Conservation (phyloP, 148 eudicot genomes). For the Camellia sinensis region DNA sequence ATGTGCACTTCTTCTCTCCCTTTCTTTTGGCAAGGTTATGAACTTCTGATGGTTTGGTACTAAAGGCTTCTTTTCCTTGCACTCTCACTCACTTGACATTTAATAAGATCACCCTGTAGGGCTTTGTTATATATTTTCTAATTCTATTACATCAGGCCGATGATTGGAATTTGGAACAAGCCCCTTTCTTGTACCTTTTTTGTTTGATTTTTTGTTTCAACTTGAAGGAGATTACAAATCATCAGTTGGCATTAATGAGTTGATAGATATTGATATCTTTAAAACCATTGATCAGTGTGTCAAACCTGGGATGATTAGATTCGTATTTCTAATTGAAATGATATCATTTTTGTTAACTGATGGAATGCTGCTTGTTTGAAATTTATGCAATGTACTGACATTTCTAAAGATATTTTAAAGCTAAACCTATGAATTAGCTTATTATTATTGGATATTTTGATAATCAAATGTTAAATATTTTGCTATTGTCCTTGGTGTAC, state of each 20-base stretch:
- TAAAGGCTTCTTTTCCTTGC: not conserved
- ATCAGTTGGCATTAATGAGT: not conserved
- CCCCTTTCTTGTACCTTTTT: not conserved
- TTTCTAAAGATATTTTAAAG: not conserved
- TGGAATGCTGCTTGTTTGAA: not conserved
- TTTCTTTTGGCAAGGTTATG: not conserved
- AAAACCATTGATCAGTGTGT: not conserved
- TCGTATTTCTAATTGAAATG: not conserved
- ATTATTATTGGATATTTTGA: not conserved
- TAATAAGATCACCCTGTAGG: no score
- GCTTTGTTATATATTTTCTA: not conserved
- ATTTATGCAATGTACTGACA: not conserved
- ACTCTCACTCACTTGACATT: not conserved
- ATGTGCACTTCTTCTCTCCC: not conserved
- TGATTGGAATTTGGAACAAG: not conserved
- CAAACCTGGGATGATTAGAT: not conserved
- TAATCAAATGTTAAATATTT: not conserved
- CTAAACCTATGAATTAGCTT: not conserved
- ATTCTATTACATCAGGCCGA: not conserved
- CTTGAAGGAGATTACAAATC: not conserved
- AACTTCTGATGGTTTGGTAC: not conserved
- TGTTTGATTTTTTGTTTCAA: not conserved
- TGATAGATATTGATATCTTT: not conserved
- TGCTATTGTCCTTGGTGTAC: not conserved
- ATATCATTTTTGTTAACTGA: not conserved